Conservation (phyloP, 2,329 filamentous ascomycete species). For the Fusarium humuli region DNA sequence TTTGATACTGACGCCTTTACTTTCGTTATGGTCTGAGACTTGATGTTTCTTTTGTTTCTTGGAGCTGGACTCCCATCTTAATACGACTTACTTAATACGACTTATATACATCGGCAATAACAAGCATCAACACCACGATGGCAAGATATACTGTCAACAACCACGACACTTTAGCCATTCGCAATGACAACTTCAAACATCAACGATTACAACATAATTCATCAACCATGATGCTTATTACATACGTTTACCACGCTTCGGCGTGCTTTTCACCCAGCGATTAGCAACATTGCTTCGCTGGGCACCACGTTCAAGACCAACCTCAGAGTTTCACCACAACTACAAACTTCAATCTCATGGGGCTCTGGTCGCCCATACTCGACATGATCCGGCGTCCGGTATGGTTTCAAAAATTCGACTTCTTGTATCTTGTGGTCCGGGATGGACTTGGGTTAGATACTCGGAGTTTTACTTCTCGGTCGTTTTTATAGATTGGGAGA, state of each 20-base stretch:
- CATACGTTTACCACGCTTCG: conserved; percentile 33
- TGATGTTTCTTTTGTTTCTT: not conserved
- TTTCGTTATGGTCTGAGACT: not conserved
- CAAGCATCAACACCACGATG: not conserved
- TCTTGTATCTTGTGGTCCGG: conserved; percentile 7
- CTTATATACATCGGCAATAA: not conserved
- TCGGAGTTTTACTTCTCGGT: not conserved
- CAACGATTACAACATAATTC: conserved; percentile 1
- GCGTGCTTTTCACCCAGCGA: conserved; percentile 25
- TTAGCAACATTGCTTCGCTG: conserved; percentile 18
- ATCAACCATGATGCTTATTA: not conserved
- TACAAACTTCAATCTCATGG: not conserved
- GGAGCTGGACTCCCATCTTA: conserved; percentile 25
- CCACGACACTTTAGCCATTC: not conserved
- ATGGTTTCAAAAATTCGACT: conserved; percentile 10
- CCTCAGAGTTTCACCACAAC: not conserved
- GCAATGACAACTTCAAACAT: not conserved
- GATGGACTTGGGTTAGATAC: conserved; percentile 17
- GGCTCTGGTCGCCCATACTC: conserved; percentile 33
- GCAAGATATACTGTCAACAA: not conserved
- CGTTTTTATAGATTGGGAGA: conserved; percentile 22
- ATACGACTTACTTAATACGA: not conserved
- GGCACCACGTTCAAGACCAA: conserved; percentile 38
- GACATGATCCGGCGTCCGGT: conserved; percentile 22
- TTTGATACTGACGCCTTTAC: not conserved